Conservation (phyloP, 2,329 filamentous ascomycete genomes). For the Sporothrix phasma region DNA sequence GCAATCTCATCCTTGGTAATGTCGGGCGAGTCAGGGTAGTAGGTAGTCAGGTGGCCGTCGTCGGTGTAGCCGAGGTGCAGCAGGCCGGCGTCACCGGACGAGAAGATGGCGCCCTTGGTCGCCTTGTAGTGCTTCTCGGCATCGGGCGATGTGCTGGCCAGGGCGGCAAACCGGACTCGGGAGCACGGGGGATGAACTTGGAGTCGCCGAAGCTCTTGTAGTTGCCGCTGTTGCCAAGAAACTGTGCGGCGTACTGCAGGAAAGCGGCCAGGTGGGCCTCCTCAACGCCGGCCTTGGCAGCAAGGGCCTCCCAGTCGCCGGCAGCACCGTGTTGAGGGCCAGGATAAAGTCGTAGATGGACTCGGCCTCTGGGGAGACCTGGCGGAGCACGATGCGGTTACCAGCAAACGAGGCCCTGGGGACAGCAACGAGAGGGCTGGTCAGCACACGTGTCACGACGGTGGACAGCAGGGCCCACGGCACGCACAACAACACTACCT, state of each 20-base stretch:
- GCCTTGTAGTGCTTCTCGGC: conserved; percentile 55
- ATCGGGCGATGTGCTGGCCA: conserved; percentile 51
- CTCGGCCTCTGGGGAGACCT: conserved; percentile 74
- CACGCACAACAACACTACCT: conserved; percentile 38
- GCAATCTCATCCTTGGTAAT: conserved; percentile 70
- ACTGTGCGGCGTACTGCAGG: conserved; percentile 67
- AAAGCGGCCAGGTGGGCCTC: conserved; percentile 57
- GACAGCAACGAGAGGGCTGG: background rate
- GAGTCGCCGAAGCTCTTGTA: conserved; percentile 82
- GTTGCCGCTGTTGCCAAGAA: conserved; percentile 72
- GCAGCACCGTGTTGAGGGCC: conserved; percentile 53
- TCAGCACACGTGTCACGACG: background rate
- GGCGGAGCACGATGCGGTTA: conserved; percentile 66
- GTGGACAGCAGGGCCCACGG: background rate
- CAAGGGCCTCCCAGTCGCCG: conserved; percentile 63
- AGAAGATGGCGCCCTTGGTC: conserved; percentile 64
- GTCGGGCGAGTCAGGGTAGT: conserved; percentile 65
- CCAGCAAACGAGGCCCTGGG: conserved; percentile 65
- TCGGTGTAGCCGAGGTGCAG: conserved; percentile 71
- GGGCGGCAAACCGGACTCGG: conserved; percentile 53
- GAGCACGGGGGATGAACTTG: conserved; percentile 69
- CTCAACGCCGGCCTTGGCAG: conserved; percentile 52
- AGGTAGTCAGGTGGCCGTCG: conserved; percentile 67
- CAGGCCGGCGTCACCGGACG: conserved; percentile 49
- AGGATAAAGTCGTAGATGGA: conserved; percentile 74